Conservation (phyloP, 164 flowering plant species). For the Magnolia kwangsiensis region DNA sequence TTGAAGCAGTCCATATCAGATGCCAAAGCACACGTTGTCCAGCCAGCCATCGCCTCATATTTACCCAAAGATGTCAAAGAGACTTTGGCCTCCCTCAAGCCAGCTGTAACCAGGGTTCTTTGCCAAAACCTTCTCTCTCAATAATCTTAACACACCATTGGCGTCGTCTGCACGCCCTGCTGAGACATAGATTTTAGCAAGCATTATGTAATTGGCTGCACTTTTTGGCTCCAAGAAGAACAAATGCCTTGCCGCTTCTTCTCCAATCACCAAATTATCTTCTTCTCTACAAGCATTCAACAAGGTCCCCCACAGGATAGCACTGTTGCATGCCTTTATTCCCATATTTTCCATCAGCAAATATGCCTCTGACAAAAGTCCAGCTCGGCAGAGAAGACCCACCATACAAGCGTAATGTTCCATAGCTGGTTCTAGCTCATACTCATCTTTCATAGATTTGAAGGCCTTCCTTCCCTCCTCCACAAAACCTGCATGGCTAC, state of each 20-base stretch:
- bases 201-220: constrained; percentile 15
- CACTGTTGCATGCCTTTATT: neutral
- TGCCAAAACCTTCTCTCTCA: constrained; percentile 6
- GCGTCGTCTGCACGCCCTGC: constrained; percentile 11
- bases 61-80: neutral
- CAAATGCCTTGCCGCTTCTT: constrained; percentile 8
- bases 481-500: constrained; percentile 14
- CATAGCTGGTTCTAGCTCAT: constrained; percentile 7
- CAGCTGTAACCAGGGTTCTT: constrained; percentile 13
- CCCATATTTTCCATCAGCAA: neutral
- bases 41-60: neutral
- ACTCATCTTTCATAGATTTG: constrained; percentile 13
- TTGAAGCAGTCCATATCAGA: no score
- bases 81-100: neutral
- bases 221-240: constrained; percentile 14
- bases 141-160: constrained; percentile 11
- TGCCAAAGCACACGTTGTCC: neutral
- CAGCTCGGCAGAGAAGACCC: constrained; percentile 16
- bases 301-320: constrained; percentile 12
- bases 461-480: constrained; percentile 12
- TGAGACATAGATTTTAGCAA: constrained; percentile 10
- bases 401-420: constrained; percentile 16
- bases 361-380: constrained; percentile 11
- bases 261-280: constrained; percentile 11
- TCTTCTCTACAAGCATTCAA: constrained; percentile 18